Conservation (phyloP, 2,329 filamentous ascomycete genomes). For the Trichophyton mentagrophytes region DNA sequence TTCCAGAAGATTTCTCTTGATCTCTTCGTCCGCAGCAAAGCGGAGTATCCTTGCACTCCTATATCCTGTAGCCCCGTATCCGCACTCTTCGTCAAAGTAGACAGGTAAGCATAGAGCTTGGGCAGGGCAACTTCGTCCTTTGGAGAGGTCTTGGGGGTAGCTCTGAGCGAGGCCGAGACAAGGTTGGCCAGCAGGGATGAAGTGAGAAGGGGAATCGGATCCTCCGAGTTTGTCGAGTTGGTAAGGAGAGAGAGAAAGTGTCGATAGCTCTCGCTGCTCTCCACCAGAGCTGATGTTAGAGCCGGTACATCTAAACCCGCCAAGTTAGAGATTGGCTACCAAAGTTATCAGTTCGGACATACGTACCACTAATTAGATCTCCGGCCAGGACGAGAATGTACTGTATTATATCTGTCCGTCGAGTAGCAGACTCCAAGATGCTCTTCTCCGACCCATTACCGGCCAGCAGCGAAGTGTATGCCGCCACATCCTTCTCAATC, state of each 20-base stretch:
- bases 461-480: slow-evolving; percentile 68
- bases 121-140: slow-evolving; percentile 67
- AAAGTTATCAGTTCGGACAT: neutral
- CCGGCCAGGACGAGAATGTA: slow-evolving; percentile 83
- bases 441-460: slow-evolving; percentile 54
- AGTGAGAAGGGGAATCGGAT: slow-evolving; percentile 77
- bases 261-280: slow-evolving; percentile 56
- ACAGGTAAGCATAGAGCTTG: slow-evolving; percentile 73
- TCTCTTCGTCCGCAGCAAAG: slow-evolving; percentile 61
- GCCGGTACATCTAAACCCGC: slow-evolving; percentile 55
- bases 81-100: slow-evolving; percentile 66
- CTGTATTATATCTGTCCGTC: slow-evolving; percentile 81
- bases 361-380: slow-evolving; percentile 72
- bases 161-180: slow-evolving; percentile 51
- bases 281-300: slow-evolving; percentile 62
- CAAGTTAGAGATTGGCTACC: neutral
- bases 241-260: slow-evolving; percentile 76
- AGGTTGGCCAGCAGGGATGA: slow-evolving; percentile 75
- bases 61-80: slow-evolving; percentile 92
- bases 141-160: slow-evolving; percentile 45
- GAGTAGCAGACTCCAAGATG: slow-evolving; percentile 73
- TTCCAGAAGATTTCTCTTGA: slow-evolving; percentile 81
- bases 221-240: slow-evolving; percentile 69
- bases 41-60: slow-evolving; percentile 81
- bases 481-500: slow-evolving; percentile 65